Evolutionary conservation across 257 asterid species (phyloP).

Genomic region (Penstemon newberryi): DNA sequence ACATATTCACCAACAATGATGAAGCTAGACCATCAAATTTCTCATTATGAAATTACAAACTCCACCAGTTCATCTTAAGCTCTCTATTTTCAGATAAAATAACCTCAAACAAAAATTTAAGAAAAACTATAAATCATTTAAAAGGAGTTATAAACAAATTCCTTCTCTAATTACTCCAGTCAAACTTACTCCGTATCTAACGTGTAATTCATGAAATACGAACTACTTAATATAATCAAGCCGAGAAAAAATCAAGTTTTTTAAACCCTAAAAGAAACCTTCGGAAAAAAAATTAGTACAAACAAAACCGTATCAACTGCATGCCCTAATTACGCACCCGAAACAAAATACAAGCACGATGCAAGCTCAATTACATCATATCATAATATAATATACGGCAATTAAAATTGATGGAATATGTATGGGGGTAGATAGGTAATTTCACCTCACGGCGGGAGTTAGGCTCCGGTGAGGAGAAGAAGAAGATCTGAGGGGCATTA

Average conservation of each 20-base stretch:
- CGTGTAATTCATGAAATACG: conserved; percentile 5
- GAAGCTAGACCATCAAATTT: not conserved
- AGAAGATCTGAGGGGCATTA: conserved; percentile 57
- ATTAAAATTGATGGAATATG: not conserved
- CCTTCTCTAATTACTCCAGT: not conserved
- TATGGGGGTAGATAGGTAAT: conserved; percentile 25
- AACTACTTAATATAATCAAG: not conserved
- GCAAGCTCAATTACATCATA: not conserved
- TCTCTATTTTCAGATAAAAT: conserved; percentile 13
- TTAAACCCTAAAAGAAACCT: no score
- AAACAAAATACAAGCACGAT: no score
- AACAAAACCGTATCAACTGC: no score
- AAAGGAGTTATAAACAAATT: no score
- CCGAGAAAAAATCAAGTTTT: conserved; percentile 21
- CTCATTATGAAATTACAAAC: no score
- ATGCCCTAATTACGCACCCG: no score
- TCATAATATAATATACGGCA: not conserved
- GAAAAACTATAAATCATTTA: not conserved
- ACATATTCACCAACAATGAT: not conserved
- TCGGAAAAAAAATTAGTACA: no score
- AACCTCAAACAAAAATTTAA: not conserved
- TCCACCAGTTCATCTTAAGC: conserved; percentile 4
- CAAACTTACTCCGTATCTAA: not conserved
- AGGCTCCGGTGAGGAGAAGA: conserved; percentile 78
- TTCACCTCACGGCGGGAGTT: conserved; percentile 95